A percentile compares a stretch with the other conserved stretches of the same genome.
Evolutionary conservation across 495 filamentous ascomycete genomes (phyloP).

Genomic region (Lophium mytilinum): DNA sequence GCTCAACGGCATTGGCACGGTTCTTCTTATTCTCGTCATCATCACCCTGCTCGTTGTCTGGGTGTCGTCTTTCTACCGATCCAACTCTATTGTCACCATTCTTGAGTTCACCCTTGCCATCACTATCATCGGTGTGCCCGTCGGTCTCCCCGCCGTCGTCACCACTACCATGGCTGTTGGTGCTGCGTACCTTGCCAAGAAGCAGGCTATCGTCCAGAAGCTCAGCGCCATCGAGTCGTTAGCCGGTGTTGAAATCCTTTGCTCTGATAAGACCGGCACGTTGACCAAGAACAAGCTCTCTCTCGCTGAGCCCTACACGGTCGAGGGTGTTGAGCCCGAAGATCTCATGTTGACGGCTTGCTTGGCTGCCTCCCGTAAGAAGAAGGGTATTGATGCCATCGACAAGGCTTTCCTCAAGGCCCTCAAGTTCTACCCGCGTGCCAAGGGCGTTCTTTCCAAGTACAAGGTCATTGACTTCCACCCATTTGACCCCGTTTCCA

Average conservation of each 20-base stretch:
- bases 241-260: slow-evolving; percentile 90
- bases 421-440: slow-evolving; percentile 67
- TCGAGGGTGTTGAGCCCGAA: slow-evolving; percentile 66
- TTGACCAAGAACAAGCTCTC: slow-evolving; percentile 90
- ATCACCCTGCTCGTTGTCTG: slow-evolving; percentile 74
- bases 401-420: slow-evolving; percentile 89
- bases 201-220: slow-evolving; percentile 95
- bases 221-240: slow-evolving; percentile 90
- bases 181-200: slow-evolving; percentile 86
- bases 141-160: slow-evolving; percentile 91
- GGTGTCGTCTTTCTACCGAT: slow-evolving; percentile 81
- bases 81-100: slow-evolving; percentile 63
- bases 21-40: slow-evolving; percentile 72
- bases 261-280: slow-evolving; percentile 95
- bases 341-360: slow-evolving; percentile 89
- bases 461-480: slow-evolving; percentile 74
- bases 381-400: slow-evolving; percentile 90
- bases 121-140: slow-evolving; percentile 88
- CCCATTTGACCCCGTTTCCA: slow-evolving; percentile 90
- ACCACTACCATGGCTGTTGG: slow-evolving; percentile 96
- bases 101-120: slow-evolving; percentile 80
- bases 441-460: slow-evolving; percentile 63
- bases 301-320: slow-evolving; percentile 73
- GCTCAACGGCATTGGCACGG: slow-evolving; percentile 75
- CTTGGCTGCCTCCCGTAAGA: slow-evolving; percentile 84